Evolutionary conservation across 495 filamentous ascomycete species (phyloP), one percentile per base, ranked within the genome.

Genomic region (Penicillium lagena): DNA sequence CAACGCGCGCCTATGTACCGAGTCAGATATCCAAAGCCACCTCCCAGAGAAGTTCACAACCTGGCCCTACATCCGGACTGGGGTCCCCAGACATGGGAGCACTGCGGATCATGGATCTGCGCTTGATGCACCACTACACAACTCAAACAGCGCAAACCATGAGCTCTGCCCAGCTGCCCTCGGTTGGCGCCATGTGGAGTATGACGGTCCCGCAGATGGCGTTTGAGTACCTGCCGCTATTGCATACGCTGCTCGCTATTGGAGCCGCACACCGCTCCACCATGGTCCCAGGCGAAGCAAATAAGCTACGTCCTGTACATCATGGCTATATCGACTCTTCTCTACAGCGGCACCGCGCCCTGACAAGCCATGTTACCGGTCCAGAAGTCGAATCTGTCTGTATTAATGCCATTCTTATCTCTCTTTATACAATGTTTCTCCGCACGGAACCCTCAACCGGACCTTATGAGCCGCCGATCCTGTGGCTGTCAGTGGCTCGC

Each of bases 191-290:
- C 9, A 56, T 52, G 49, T 58, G 55, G 55, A 47, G 36, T 35
- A 22, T 54, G 8, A 39, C 47, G 14, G 53, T 56, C 4, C 56
- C 56, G 9, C 35, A 53, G 12, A 47, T 59, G 56, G 49, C 56
- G 8, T 56, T 59, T 31, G 56, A 59, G 15, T 53, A 56, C 29
- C 44, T 56, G 37, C 52, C 52, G 29, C 56, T 59, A 36, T 46
- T 56, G 13, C 53, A 59, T 42, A 56, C 53, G n/a, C 34, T 59
- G 29, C 50, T 56, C 27, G 56, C 52, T 5, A 11, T 56, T n/a
- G 42, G 49, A 0, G 56, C 52, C 12, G 52, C 49, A 5, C 52
- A 59, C 17, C 52, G 55, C 7, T 39, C 47, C 6, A 51, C 37
- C n/a, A 37, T 58, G 15, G n/a, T 46, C 6, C 55, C 55, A 7